Conservation (phyloP, 73 alveolate genomes). For the Paramecium bursaria region DNA sequence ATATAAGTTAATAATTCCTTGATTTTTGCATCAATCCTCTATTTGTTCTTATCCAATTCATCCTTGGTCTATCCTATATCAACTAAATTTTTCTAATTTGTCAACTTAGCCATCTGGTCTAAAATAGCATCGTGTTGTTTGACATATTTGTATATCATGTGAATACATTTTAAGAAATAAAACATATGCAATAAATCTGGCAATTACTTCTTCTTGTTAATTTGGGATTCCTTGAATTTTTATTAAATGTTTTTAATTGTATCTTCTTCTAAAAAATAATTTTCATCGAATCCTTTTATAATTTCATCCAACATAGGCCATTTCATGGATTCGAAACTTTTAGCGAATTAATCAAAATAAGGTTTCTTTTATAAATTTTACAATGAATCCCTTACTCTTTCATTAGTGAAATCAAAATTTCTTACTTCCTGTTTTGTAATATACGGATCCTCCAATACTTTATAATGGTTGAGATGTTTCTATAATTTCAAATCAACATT, state of each 20-base stretch:
- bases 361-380: background rate
- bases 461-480: background rate
- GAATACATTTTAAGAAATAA: conserved; percentile 4
- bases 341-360: background rate
- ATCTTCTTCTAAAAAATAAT: conserved; percentile 13
- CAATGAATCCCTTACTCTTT: background rate
- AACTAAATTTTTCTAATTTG: no score
- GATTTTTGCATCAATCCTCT: background rate
- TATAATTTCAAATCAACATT: conserved; percentile 24
- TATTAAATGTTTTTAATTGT: conserved; percentile 1
- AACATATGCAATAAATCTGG: conserved; percentile 42
- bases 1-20: background rate
- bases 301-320: background rate
- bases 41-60: conserved; percentile 47
- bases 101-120: no score
- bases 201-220: conserved; percentile 20
- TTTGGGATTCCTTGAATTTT: background rate
- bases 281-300: conserved; percentile 42
- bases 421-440: background rate
- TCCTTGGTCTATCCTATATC: no score
- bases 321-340: background rate
- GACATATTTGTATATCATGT: no score
- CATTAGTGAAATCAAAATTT: no score
- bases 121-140: no score
- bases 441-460: background rate